Evolutionary conservation across 2,329 filamentous ascomycete genomes (phyloP).

Genomic region (Stachybotrys chlorohalonatus): DNA sequence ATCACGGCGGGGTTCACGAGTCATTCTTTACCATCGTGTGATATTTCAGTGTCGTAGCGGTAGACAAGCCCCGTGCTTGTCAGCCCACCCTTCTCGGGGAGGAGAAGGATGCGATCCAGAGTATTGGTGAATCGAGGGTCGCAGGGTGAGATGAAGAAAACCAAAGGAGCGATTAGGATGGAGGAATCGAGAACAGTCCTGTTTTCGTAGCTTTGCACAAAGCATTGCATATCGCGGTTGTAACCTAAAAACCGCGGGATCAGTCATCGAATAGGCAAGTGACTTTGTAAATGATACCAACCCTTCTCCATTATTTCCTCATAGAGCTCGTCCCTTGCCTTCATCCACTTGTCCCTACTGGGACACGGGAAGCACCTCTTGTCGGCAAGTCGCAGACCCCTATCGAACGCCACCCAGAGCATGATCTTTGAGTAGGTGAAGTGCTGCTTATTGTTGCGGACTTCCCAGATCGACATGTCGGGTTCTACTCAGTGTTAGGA

Average conservation of each 20-base stretch:
- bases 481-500: slow-evolving; percentile 32
- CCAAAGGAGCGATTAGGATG: slow-evolving; percentile 66
- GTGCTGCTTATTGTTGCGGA: slow-evolving; percentile 65
- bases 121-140: slow-evolving; percentile 68
- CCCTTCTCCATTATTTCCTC: slow-evolving; percentile 71
- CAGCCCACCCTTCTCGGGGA: slow-evolving; percentile 66
- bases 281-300: slow-evolving; percentile 6
- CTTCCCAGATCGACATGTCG: slow-evolving; percentile 82
- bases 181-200: slow-evolving; percentile 63
- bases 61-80: slow-evolving; percentile 69
- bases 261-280: background rate
- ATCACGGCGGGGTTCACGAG: background rate
- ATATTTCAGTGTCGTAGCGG: slow-evolving; percentile 60
- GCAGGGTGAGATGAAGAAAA: slow-evolving; percentile 72
- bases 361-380: slow-evolving; percentile 71
- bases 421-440: slow-evolving; percentile 78
- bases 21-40: slow-evolving; percentile 52
- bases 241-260: slow-evolving; percentile 38
- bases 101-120: slow-evolving; percentile 60
- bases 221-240: slow-evolving; percentile 59
- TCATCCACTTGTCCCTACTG: slow-evolving; percentile 56
- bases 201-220: slow-evolving; percentile 69
- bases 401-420: slow-evolving; percentile 75
- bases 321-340: slow-evolving; percentile 57
- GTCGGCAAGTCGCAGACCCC: slow-evolving; percentile 62